phyloP scores from a whole-genome alignment of 768 basidiomycete genomes.

The Suillus sp. region DNA sequence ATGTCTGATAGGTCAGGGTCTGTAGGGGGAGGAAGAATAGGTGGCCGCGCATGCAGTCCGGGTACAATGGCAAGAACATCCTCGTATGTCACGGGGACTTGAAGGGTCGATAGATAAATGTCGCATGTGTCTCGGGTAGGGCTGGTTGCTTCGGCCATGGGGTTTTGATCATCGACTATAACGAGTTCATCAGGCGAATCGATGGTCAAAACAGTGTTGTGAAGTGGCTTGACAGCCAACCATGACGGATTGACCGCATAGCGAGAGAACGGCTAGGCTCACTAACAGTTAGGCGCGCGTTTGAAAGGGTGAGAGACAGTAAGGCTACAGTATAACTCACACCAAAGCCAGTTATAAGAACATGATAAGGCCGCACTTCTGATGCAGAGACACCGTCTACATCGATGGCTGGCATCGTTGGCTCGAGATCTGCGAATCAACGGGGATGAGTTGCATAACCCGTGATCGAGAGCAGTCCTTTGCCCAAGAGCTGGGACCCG shows the following conservation, averaged over 20 bases:
- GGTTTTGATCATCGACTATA: constrained; percentile 22
- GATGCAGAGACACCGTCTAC: constrained; percentile 21
- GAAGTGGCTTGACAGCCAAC: constrained; percentile 65
- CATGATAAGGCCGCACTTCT: constrained; percentile 41
- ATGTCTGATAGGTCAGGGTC: constrained; percentile 41
- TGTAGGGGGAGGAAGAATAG: constrained; percentile 43
- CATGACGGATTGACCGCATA: constrained; percentile 69
- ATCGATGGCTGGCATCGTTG: constrained; percentile 36
- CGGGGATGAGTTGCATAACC: neutral
- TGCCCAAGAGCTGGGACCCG: neutral
- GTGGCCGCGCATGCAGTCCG: constrained; percentile 61
- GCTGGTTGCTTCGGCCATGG: constrained; percentile 16
- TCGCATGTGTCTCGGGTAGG: constrained; percentile 33
- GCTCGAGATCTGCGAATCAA: constrained; percentile 3
- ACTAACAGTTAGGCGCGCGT: constrained; percentile 21
- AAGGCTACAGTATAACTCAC: constrained; percentile 40
- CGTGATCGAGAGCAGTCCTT: neutral
- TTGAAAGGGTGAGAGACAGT: constrained; percentile 19
- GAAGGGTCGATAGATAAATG: constrained; percentile 61
- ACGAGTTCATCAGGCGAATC: constrained; percentile 36
- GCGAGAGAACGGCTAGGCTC: constrained; percentile 54
- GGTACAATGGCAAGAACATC: constrained; percentile 57
- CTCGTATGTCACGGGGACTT: constrained; percentile 62
- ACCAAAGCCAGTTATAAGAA: constrained; percentile 56
- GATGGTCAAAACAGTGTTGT: constrained; percentile 52